Conservation (phyloP, 108 stramenopile species). For the Nitzschia inconspicua region DNA sequence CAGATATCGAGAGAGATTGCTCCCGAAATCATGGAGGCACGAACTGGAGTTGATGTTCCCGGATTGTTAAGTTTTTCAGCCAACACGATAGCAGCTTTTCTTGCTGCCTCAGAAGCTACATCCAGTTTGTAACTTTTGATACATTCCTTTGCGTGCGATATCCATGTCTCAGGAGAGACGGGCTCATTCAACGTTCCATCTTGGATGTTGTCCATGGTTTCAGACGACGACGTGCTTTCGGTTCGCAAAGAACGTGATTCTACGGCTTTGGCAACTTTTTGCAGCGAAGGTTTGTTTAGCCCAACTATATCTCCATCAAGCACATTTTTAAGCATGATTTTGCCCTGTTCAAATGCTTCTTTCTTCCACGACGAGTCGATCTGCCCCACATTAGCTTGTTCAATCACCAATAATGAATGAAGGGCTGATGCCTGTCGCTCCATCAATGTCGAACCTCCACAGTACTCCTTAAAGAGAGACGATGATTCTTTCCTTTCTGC, state of each 20-base stretch:
- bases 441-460: neutral
- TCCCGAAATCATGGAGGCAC: conserved; percentile 22
- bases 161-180: neutral
- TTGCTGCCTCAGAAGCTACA: conserved; percentile 14
- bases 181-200: too few species aligned
- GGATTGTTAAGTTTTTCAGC: too few species aligned
- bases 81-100: too few species aligned
- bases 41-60: too few species aligned
- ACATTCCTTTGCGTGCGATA: neutral
- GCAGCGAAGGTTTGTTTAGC: too few species aligned
- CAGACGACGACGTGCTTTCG: too few species aligned
- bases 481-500: conserved; percentile 6
- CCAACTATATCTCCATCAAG: too few species aligned
- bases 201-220: too few species aligned
- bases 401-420: conserved; percentile 16
- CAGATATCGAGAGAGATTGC: conserved; percentile 20
- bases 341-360: neutral
- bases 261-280: too few species aligned
- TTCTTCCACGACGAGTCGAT: neutral
- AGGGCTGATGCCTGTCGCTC: neutral
- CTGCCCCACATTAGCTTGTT: neutral
- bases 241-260: too few species aligned
- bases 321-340: too few species aligned
- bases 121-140: neutral
- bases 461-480: conserved; percentile 21